phyloP scores from a whole-genome alignment of 768 basidiomycete species.

The Russula abietina region DNA sequence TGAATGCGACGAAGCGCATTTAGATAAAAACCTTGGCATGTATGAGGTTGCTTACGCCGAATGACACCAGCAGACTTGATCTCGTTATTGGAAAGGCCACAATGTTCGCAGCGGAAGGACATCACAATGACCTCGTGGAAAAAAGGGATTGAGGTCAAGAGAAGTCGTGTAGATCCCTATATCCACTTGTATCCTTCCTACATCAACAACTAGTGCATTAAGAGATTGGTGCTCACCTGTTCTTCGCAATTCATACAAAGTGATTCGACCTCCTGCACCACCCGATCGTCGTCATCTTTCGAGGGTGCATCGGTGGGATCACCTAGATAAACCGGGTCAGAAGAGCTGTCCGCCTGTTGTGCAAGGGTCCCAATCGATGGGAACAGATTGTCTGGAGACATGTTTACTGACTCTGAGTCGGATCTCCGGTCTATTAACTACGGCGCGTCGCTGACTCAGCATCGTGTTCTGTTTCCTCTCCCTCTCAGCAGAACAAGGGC shows the following conservation, averaged over 20 bases:
- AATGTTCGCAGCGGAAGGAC: conserved; percentile 94
- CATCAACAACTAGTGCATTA: neutral
- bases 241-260: conserved; percentile 92
- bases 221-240: conserved; percentile 51
- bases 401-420: neutral
- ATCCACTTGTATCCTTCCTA: neutral
- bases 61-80: conserved; percentile 86
- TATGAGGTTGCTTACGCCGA: conserved; percentile 53
- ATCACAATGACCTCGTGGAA: conserved; percentile 93
- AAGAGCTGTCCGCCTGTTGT: conserved; percentile 39
- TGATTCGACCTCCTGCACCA: conserved; percentile 80
- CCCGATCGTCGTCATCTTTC: conserved; percentile 50
- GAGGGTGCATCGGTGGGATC: conserved; percentile 15
- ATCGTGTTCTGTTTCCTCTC: neutral
- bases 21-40: neutral
- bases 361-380: conserved; percentile 55
- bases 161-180: conserved; percentile 82
- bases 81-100: conserved; percentile 86
- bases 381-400: conserved; percentile 39
- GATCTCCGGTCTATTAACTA: neutral
- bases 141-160: conserved; percentile 91
- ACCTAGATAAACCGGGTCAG: conserved; percentile 22
- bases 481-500: neutral
- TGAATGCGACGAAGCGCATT: conserved; percentile 29
- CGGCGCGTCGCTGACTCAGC: conserved; percentile 18